Evolutionary conservation across 1,139 yeast genomes (phyloP).

Genomic region (Saccharomyces pastorianus): DNA sequence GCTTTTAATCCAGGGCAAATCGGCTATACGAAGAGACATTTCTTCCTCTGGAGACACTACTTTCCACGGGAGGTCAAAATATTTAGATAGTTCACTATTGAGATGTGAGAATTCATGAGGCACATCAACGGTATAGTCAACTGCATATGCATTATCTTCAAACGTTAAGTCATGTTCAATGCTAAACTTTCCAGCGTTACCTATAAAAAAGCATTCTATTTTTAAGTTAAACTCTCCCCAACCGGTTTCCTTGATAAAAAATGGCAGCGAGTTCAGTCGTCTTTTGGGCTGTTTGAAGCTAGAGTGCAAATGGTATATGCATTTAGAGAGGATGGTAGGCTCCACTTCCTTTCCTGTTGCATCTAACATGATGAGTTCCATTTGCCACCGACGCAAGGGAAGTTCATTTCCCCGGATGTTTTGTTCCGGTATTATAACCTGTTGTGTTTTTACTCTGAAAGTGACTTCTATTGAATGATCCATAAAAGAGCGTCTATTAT

Average conservation of each 20-base stretch:
- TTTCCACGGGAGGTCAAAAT: constrained; percentile 59
- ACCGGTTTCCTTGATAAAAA: constrained; percentile 79
- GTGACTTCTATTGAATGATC: constrained; percentile 56
- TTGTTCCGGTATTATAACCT: constrained; percentile 59
- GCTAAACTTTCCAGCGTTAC: constrained; percentile 74
- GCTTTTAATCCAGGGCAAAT: constrained; percentile 1
- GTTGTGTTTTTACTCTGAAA: constrained; percentile 78
- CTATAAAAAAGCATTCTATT: constrained; percentile 62
- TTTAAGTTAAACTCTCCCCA: constrained; percentile 97
- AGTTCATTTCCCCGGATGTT: constrained; percentile 59
- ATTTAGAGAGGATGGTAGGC: constrained; percentile 76
- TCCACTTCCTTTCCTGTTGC: constrained; percentile 73
- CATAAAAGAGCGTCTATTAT: neutral
- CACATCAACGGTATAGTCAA: constrained; percentile 63
- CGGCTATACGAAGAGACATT: neutral
- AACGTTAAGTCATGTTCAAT: constrained; percentile 80
- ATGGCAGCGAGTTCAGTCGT: constrained; percentile 74
- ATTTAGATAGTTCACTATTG: constrained; percentile 56
- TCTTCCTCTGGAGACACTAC: neutral
- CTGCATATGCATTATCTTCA: constrained; percentile 58
- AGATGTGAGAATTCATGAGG: constrained; percentile 68
- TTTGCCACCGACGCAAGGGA: constrained; percentile 91
- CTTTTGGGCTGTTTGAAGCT: constrained; percentile 82
- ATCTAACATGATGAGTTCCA: constrained; percentile 64
- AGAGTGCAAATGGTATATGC: constrained; percentile 85